Evolutionary conservation across 2,329 filamentous ascomycete genomes (phyloP).

Genomic region (Plectosphaerella sp.): DNA sequence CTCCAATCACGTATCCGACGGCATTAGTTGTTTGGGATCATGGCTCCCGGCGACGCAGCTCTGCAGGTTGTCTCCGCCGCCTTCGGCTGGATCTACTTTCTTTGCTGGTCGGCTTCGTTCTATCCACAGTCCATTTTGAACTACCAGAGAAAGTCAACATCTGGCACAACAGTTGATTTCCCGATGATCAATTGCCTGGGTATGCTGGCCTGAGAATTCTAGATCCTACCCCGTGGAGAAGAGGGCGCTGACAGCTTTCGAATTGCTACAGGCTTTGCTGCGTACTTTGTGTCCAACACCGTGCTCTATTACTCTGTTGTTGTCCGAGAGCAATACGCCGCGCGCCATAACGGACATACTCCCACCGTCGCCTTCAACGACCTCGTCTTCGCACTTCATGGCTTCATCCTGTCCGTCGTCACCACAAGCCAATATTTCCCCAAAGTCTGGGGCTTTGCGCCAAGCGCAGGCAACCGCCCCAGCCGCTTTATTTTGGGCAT

Average conservation of each 20-base stretch:
- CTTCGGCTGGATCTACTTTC: conserved; percentile 72
- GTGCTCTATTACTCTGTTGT: conserved; percentile 74
- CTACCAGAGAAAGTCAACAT: conserved; percentile 68
- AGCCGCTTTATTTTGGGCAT: conserved; percentile 64
- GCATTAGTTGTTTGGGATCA: conserved; percentile 3
- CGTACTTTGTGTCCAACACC: conserved; percentile 71
- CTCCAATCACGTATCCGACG: no score
- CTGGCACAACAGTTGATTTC: conserved; percentile 84
- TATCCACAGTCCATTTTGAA: conserved; percentile 89
- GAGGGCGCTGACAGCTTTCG: conserved; percentile 2
- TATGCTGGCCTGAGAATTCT: conserved; percentile 20
- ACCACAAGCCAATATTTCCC: conserved; percentile 76
- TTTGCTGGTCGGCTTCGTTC: conserved; percentile 83
- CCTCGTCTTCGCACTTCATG: conserved; percentile 81
- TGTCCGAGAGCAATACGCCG: conserved; percentile 79
- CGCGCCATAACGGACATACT: conserved; percentile 67
- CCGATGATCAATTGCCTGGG: conserved; percentile 67
- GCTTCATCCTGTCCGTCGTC: conserved; percentile 65
- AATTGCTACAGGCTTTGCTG: conserved; percentile 55
- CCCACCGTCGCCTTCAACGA: conserved; percentile 90
- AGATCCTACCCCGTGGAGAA: neutral
- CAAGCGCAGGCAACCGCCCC: conserved; percentile 49
- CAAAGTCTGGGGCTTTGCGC: conserved; percentile 73
- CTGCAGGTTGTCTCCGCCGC: conserved; percentile 49
- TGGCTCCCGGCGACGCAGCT: conserved; percentile 24